These are phyloP conservation scores for Tetratostichococcus sp. DNA, from an alignment of 139 green algal species.

Conservation along the genomic window DNA sequence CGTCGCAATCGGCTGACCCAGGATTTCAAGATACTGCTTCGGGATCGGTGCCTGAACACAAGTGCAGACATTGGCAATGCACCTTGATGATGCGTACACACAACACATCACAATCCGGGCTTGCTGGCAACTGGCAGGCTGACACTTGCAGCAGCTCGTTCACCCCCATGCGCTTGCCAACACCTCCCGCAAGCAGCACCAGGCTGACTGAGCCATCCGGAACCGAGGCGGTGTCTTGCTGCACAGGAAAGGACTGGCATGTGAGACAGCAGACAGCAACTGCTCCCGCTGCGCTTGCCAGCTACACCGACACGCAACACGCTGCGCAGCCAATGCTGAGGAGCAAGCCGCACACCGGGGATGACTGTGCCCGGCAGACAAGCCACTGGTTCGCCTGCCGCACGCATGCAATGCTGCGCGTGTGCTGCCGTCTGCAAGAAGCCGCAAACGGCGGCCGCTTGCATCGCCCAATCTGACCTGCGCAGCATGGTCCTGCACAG, in stretches of 20 bases:
- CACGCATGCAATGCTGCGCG: too few species aligned
- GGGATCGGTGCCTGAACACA: conserved; percentile 72
- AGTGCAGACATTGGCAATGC: not conserved
- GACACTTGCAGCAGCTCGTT: not conserved
- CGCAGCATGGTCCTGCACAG: too few species aligned
- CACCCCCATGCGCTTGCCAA: conserved; percentile 94
- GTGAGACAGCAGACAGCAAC: too few species aligned
- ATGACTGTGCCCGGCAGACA: not conserved
- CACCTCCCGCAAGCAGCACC: conserved; percentile 85
- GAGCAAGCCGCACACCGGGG: not conserved
- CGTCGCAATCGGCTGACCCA: conserved; percentile 76
- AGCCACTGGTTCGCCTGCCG: not conserved
- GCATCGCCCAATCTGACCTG: too few species aligned
- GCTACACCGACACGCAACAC: too few species aligned
- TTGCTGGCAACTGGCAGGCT: too few species aligned
- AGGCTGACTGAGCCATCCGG: conserved; percentile 59
- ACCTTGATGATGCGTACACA: too few species aligned
- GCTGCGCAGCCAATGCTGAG: not conserved
- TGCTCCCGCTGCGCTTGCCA: too few species aligned
- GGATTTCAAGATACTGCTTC: conserved; percentile 95
- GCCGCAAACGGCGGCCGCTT: too few species aligned
- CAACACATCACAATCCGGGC: too few species aligned
- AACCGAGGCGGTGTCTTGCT: not conserved
- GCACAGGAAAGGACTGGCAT: too few species aligned
- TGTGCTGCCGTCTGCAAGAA: not conserved